Percentiles rank a stretch among this genome's conserved stretches.
phyloP scores from a whole-genome alignment of 73 alveolate species.

The Tetrahymena elliotti region DNA sequence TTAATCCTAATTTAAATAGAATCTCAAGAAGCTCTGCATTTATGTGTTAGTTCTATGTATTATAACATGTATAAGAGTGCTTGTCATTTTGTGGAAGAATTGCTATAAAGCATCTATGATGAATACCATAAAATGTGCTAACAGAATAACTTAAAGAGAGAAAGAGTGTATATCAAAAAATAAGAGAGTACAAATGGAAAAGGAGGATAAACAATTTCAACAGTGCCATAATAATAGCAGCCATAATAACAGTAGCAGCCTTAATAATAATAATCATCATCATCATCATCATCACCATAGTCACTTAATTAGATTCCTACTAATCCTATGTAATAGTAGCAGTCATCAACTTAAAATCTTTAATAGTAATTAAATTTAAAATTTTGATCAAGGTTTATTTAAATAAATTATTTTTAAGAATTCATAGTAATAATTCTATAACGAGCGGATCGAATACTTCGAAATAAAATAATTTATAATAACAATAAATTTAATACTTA shows the following conservation, averaged over 20 bases:
- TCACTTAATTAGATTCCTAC: neutral
- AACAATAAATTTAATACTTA: neutral
- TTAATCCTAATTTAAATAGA: slow-evolving; percentile 25
- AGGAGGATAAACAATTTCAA: neutral
- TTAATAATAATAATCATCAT: neutral
- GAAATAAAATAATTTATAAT: neutral
- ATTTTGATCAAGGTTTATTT: neutral
- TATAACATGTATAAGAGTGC: slow-evolving; percentile 50
- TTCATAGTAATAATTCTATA: neutral
- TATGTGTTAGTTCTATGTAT: slow-evolving; percentile 88
- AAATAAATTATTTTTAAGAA: neutral
- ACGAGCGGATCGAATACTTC: neutral
- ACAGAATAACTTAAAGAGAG: neutral
- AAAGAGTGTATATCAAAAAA: neutral
- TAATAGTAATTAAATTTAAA: neutral
- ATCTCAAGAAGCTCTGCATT: slow-evolving; percentile 89
- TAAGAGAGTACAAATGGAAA: neutral
- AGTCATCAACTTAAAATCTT: neutral
- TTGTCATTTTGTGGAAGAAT: slow-evolving; percentile 17
- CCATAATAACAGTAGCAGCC: neutral
- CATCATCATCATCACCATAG: neutral
- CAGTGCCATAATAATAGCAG: neutral
- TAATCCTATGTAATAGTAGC: neutral
- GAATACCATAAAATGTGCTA: slow-evolving; percentile 5
- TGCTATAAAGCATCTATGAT: slow-evolving; percentile 18